Evolutionary conservation across 305 asterid genomes (phyloP).

Genomic region (Petunia hybrid): DNA sequence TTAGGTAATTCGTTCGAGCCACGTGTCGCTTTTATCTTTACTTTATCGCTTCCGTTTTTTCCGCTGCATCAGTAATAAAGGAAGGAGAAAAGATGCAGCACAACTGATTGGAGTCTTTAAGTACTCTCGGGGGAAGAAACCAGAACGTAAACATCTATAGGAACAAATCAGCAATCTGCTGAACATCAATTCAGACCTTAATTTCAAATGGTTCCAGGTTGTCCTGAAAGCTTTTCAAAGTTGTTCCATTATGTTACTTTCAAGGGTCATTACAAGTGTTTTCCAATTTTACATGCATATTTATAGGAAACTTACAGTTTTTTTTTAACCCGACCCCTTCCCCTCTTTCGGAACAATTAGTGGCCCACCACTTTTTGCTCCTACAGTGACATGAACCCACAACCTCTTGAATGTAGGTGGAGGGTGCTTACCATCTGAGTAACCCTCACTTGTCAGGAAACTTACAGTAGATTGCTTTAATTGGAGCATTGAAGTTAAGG

Average conservation of each 20-base stretch:
- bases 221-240: background rate
- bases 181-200: conserved; percentile 13
- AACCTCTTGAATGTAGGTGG: no score
- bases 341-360: no score
- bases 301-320: background rate
- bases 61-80: background rate
- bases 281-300: background rate
- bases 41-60: no score
- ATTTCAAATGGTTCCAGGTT: background rate
- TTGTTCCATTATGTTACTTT: background rate
- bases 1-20: no score
- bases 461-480: conserved; percentile 11
- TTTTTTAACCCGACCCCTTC: no score
- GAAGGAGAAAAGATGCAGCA: background rate
- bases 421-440: no score
- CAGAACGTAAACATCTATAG: background rate
- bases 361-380: no score
- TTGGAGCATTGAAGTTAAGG: conserved; percentile 8
- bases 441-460: background rate
- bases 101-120: background rate
- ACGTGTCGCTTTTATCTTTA: no score
- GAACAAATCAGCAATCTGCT: background rate
- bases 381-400: no score
- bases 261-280: background rate
- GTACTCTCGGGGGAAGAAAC: background rate